Percentiles rank a stretch among this genome's conserved stretches.
phyloP scores from a whole-genome alignment of 2,329 filamentous ascomycete genomes.

The Setomelanomma holmii region DNA sequence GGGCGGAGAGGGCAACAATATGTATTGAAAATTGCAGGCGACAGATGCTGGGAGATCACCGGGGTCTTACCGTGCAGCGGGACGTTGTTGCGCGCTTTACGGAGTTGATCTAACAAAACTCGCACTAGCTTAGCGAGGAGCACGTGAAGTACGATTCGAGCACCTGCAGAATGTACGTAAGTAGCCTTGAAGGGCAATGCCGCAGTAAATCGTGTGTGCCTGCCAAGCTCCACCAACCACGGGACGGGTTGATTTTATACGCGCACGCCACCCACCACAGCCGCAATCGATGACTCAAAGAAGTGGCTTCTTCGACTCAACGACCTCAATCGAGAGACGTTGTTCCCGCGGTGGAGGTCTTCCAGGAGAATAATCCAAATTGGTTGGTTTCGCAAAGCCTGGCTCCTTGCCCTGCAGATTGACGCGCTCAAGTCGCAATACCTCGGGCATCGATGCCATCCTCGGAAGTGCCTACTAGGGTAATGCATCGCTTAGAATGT shows the following conservation, averaged over 20 bases:
- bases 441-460: too few relatives aligned
- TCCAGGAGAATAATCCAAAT: too few relatives aligned
- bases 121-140: constrained; percentile 3
- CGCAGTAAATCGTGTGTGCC: background rate
- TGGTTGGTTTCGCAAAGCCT: too few relatives aligned
- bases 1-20: too few relatives aligned
- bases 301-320: background rate
- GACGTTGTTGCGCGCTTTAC: background rate
- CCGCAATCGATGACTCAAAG: background rate
- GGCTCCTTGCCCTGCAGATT: too few relatives aligned
- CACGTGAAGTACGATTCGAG: background rate
- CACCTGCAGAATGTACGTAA: background rate
- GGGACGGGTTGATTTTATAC: background rate
- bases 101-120: background rate
- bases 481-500: too few relatives aligned
- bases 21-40: too few relatives aligned
- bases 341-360: too few relatives aligned
- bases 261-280: background rate
- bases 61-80: background rate
- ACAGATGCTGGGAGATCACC: background rate
- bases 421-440: too few relatives aligned
- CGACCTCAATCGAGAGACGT: too few relatives aligned
- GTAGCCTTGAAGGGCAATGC: background rate
- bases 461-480: too few relatives aligned
- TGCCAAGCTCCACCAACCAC: background rate